Base-by-base conservation (phyloP, 495 filamentous ascomycete genomes). In the Lepidopterella palustris region DNA sequence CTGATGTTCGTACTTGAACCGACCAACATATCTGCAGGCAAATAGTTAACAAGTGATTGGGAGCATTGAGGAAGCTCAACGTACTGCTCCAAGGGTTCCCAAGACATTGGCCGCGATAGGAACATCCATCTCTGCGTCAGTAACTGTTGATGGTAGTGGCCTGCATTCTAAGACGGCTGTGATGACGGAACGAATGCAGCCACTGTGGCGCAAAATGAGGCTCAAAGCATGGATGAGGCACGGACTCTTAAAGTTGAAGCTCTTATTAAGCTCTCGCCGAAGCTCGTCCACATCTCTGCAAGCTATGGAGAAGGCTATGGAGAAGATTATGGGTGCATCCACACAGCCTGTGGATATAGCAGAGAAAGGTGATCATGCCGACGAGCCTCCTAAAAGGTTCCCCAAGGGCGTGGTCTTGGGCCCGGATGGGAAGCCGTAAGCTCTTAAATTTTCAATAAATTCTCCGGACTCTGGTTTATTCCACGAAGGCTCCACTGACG, bases 371-470 rank as follows among this genome's bases (percentile, higher is more conserved):
- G 65, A 68, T 10, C 8, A 59, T 28, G 45, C 26, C 13, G 61
- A 59, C 35, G 29, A 50, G 66, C 53, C 68, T 45, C 55, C 74
- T 28, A 76, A 74, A 61, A 73, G 72, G 32, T 60, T 84, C 26
- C 87, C 89, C 13, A 95, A 90, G 71, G 92, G 92, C 61, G 79
- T 96, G 5, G 82, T 96, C 3, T 76, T 97, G 39, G 93, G 87
- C 45, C 89, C 92, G 65, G 89, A 98, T 78, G 93, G 93, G 47
- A 97, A 97, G 75, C 93, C 92, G 93, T 97, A 79, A 74, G 89
- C 72, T 51, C 23, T 8, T 40, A 28, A 13, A 32, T 18, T 24
- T 11, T 9, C 47, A 2, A 50, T 13, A 59, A 20, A 18, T 39
- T 52, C 40, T 6, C n/a, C 58, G 58, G 13, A 45, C 27, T 0